Base-by-base conservation (phyloP, 2,329 filamentous ascomycete genomes). In the Stachybotrys chlorohalonatus region DNA sequence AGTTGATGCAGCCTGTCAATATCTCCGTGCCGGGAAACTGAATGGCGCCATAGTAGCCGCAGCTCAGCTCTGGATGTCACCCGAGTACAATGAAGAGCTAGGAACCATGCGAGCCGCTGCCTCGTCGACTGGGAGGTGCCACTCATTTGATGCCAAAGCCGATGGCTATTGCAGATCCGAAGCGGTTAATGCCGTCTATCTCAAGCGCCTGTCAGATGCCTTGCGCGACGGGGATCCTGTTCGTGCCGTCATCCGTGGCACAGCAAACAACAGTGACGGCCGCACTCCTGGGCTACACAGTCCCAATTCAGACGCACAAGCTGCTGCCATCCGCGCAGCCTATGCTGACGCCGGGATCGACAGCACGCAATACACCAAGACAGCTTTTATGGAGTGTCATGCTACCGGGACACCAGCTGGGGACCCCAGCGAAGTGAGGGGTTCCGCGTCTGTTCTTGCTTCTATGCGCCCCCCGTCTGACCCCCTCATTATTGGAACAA, bases 101-200 rank as follows among this genome's bases (percentile, higher is more conserved):
- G 6, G 58, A 68, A 66, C 30, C 60, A 75, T 48, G 69, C 69
- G 54, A 70, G 75, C 49, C 62, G 75, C 13, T 67, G 69, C 52
- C 39, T 65, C 64, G 1, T 47, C 57, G 3, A 52, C 58, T 4
- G 60, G 62, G 3, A 56, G 53, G 7, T 71, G 67, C 54, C 66
- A 68, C 32, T 66, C 69, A 0, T 74, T 72, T 55, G 65, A 67
- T 49, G 58, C 58, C 3, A 58, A 60, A 11, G 77, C 73, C 0
- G 67, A 74, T 51, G 77, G 77, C 0, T 80, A 79, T 55, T 70
- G 66, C 6, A 67, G 73, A 15, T 75, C 72, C 1, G 77, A 80
- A 56, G 77, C 73, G 1, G 63, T 72, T 11, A 72, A 63, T 2
- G 63, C 67, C 15, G 55, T 79, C 9, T 57, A 75, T 6, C 53